A percentile compares a stretch with the other conserved stretches of the same genome.
Evolutionary conservation across 805 yeast species (phyloP).

Genomic region (Pichia insulana): DNA sequence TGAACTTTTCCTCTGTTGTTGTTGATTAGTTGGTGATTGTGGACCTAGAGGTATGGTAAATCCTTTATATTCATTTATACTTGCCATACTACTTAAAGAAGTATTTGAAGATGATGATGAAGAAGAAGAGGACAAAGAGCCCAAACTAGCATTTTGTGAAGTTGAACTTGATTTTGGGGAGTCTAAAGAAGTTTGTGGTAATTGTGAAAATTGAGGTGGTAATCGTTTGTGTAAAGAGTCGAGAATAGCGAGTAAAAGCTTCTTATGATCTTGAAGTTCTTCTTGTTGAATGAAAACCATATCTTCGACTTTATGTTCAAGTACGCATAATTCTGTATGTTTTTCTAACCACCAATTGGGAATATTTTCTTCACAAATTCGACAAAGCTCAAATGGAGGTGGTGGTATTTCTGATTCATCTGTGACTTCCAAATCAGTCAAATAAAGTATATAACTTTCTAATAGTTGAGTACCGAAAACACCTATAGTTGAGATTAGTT

Average conservation of each 20-base stretch:
- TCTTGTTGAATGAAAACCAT: slow-evolving; percentile 72
- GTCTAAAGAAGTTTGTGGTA: slow-evolving; percentile 21
- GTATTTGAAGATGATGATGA: slow-evolving; percentile 13
- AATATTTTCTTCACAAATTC: slow-evolving; percentile 85
- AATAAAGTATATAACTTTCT: slow-evolving; percentile 56
- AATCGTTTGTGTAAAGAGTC: slow-evolving; percentile 28
- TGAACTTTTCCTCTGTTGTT: slow-evolving; percentile 31
- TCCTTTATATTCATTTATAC: slow-evolving; percentile 48
- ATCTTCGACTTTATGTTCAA: slow-evolving; percentile 78
- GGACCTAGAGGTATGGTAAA: slow-evolving; percentile 33
- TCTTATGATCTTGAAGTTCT: slow-evolving; percentile 59
- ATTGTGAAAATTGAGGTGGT: slow-evolving; percentile 15
- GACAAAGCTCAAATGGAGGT: slow-evolving; percentile 77
- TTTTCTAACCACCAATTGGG: slow-evolving; percentile 96
- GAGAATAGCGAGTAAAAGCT: slow-evolving; percentile 35
- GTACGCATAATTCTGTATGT: slow-evolving; percentile 79
- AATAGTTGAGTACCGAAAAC: slow-evolving; percentile 79
- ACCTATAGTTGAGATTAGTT: slow-evolving; percentile 68
- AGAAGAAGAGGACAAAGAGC: neutral
- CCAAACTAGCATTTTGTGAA: slow-evolving; percentile 3
- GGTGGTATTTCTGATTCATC: slow-evolving; percentile 61
- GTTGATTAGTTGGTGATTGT: slow-evolving; percentile 14
- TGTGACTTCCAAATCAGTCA: slow-evolving; percentile 55
- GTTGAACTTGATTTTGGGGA: slow-evolving; percentile 9
- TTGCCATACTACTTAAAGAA: slow-evolving; percentile 11